These are phyloP conservation scores for Melastoma candidum DNA, from an alignment of 441 rosid species.

Conservation along the genomic window DNA sequence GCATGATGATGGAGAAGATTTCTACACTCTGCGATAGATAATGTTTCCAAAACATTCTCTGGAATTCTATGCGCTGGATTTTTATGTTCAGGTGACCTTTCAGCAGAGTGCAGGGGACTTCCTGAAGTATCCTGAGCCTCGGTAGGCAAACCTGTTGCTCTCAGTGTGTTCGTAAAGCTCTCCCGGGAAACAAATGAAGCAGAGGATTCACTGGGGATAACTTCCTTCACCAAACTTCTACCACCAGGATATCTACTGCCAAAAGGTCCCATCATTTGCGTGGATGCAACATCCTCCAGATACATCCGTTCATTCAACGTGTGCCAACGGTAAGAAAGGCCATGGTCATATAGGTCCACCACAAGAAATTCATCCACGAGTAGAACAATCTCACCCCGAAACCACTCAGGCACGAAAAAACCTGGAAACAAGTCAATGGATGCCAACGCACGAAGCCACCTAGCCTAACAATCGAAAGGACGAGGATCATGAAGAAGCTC, in stretches of 20 bases:
- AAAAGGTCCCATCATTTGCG: conserved; percentile 20
- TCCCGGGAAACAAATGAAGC: conserved; percentile 81
- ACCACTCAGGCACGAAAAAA: no score
- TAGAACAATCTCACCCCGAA: conserved; percentile 18
- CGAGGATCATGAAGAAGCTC: no score
- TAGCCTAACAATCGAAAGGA: no score
- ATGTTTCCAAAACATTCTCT: conserved; percentile 23
- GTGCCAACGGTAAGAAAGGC: conserved; percentile 44
- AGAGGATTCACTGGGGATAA: conserved; percentile 33
- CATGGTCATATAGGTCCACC: conserved; percentile 57
- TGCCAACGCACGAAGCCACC: no score
- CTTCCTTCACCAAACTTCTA: conserved; percentile 30
- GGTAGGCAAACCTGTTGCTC: conserved; percentile 34
- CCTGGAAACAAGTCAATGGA: no score
- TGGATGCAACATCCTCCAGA: conserved; percentile 20
- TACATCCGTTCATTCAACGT: conserved; percentile 37
- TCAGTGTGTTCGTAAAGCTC: conserved; percentile 44
- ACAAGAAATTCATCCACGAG: conserved; percentile 33
- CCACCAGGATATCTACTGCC: conserved; percentile 27
- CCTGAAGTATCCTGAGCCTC: conserved; percentile 24
- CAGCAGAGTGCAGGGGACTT: conserved; percentile 22
- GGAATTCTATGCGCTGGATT: conserved; percentile 23
- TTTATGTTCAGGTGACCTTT: conserved; percentile 20
- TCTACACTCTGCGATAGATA: conserved; percentile 57
- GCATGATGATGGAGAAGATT: conserved; percentile 53